Percentiles rank a stretch among this genome's conserved stretches.
Evolutionary conservation across 441 rosid genomes (phyloP).

Genomic region (Corymbia citriodora): DNA sequence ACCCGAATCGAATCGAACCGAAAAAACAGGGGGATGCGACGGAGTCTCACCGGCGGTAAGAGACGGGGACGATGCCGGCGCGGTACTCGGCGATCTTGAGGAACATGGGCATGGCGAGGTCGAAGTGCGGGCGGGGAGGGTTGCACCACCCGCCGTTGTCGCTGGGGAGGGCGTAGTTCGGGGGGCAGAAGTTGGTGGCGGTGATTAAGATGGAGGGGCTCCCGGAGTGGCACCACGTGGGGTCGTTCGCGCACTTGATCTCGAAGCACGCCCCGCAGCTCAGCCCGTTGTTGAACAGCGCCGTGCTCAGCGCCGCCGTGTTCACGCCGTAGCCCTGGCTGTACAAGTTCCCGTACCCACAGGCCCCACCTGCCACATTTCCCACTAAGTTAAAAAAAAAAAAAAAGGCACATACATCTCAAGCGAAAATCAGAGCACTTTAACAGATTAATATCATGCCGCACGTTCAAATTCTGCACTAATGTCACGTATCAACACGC

Average conservation of each 20-base stretch:
- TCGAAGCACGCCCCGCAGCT: conserved; percentile 20
- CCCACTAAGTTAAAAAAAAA: background rate
- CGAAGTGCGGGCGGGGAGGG: conserved; percentile 19
- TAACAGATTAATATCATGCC: background rate
- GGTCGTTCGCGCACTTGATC: conserved; percentile 14
- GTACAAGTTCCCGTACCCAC: conserved; percentile 16
- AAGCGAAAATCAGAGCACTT: background rate
- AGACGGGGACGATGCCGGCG: conserved; percentile 16
- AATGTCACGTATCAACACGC: background rate
- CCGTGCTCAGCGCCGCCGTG: conserved; percentile 19
- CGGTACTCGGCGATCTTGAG: conserved; percentile 18
- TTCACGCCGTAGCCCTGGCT: conserved; percentile 21
- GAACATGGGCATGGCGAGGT: conserved; percentile 23
- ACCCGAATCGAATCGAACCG: background rate
- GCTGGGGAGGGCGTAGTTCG: conserved; percentile 11
- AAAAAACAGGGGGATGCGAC: background rate
- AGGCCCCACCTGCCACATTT: conserved; percentile 7
- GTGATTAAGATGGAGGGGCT: conserved; percentile 16
- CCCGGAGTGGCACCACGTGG: conserved; percentile 14
- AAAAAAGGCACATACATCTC: background rate
- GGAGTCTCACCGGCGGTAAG: conserved; percentile 8
- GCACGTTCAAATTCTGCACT: background rate
- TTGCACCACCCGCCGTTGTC: conserved; percentile 22
- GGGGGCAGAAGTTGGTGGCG: conserved; percentile 18
- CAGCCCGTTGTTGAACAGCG: conserved; percentile 15